These are phyloP conservation scores for Russula compacta DNA, from an alignment of 768 basidiomycete species.

Conservation along the genomic window DNA sequence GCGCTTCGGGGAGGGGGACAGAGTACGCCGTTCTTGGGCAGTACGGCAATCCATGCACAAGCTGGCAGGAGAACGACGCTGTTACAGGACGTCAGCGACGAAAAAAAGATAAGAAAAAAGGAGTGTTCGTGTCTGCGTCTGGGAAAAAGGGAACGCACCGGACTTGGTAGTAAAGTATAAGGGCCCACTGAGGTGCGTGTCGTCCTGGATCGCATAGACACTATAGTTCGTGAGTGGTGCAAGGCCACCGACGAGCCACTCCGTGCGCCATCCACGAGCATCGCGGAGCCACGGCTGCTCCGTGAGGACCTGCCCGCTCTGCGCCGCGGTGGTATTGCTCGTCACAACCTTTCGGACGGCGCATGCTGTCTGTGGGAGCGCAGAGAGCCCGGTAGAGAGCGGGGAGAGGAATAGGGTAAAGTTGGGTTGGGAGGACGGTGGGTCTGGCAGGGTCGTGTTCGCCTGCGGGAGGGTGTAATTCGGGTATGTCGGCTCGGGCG, in stretches of 20 bases:
- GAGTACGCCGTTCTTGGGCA: conserved; percentile 67
- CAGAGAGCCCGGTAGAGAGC: conserved; percentile 34
- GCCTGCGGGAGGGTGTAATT: conserved; percentile 67
- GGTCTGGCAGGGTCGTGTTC: conserved; percentile 36
- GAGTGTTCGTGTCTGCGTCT: too few relatives aligned
- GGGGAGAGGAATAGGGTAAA: conserved; percentile 48
- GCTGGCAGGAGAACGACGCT: conserved; percentile 62
- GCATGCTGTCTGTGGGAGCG: conserved; percentile 50
- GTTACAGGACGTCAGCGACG: neutral
- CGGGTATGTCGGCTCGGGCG: conserved; percentile 45
- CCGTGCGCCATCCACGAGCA: conserved; percentile 50
- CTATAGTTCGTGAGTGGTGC: conserved; percentile 69
- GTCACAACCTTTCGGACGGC: conserved; percentile 32
- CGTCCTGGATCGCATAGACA: conserved; percentile 51
- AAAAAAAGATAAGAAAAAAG: neutral
- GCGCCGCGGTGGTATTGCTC: conserved; percentile 21
- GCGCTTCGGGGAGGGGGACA: conserved; percentile 52
- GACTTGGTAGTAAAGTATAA: conserved; percentile 72
- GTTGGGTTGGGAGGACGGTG: conserved; percentile 32
- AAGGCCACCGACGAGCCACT: conserved; percentile 58
- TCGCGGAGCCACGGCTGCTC: conserved; percentile 51
- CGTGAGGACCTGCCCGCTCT: conserved; percentile 27
- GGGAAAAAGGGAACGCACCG: conserved; percentile 7
- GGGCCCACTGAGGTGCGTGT: conserved; percentile 52
- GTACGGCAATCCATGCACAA: conserved; percentile 62